Evolutionary conservation across 306 rosid genomes (phyloP), one percentile per base, ranked within the genome.

Genomic region (Sophora flavescens): DNA sequence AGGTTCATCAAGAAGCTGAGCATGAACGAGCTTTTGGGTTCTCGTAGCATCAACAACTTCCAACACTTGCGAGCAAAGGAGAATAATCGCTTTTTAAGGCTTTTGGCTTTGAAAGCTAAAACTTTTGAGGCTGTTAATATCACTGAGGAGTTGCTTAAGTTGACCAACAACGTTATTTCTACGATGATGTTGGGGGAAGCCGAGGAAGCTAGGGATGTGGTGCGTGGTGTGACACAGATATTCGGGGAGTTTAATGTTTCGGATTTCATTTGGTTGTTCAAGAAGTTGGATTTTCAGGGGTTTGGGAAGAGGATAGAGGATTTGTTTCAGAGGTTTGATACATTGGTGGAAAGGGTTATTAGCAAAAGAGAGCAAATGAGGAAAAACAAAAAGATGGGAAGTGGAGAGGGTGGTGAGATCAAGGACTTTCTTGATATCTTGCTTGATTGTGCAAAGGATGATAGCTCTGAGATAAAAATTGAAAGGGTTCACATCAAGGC

Each of bases 131-230:
- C 53, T 0, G 80, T 84, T 0, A 79, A 87, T 13, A 16, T 84
- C 2, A 79, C 85, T 0, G 56, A 73, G 12, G 84, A 82, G 57
- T 8, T 87, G 13, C 65, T 84, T 0, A 79, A 62, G 73, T 12
- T 84, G 6, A 45, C 75, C 0, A 83, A 82, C 75, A 82, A 76
- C 1, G 22, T 87, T 0, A 79, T 82, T 0, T 78, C 83, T 1
- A 58, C 18, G 48, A 87, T 87, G 87, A 71, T 87, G 63, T 10
- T 84, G 16, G 85, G 91, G 8, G 76, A 38, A 9, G 70, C 26
- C 0, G 82, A 63, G 74, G 82, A 82, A 22, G 84, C 81, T 0
- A 47, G 63, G 67, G 26, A 8, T 30, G 72, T 76, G 60, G 82
- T 69, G 1, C 79, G 87, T 0, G 85, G 73, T 2, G 82, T 78